Evolutionary conservation across 768 basidiomycete species (phyloP), one percentile per base, ranked within the genome.

Genomic region (Guyanaporus albipodus): DNA sequence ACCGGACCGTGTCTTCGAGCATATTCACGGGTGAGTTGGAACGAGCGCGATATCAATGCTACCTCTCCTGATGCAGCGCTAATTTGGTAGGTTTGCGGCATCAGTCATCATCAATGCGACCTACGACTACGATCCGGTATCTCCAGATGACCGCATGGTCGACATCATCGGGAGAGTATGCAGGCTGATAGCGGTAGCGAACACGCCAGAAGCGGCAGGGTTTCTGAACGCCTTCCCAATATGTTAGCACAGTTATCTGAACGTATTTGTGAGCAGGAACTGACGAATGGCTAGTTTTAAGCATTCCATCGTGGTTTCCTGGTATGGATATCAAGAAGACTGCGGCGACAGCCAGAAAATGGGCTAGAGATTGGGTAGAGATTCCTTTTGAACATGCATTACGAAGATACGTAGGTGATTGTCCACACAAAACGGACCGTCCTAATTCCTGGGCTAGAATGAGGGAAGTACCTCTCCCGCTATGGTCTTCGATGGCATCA

Each of bases 321-420:
- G 52, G 48, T 14, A 57, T 53, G 54, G 14, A n/a, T 4, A 42
- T 60, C 27, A 60, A 59, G 33, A 42, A 17, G 27, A 48, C 43
- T 15, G 51, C 49, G 7, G 44, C 38, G 2, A 17, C 43, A 9
- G 36, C 33, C 23, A 56, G 40, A 34, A 11, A 42, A 15, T 46
- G 44, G 48, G 29, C 21, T 8, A 47, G 18, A 18, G 46, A 48
- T 8, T 60, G 44, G 56, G 33, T 28, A 56, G 59, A 59, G 39
- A 44, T 40, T 28, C 67, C 69, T 4, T 67, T 63, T 34, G 48
- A 56, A 8, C 56, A 55, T 29, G 60, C 62, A 14, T 54, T 67
- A 53, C 38, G 38, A 33, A 46, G 54, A 34, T 60, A 67, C 56
- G 70, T 67, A 4, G 14, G 49, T 53, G 12, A 24, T 24, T 26